These are phyloP conservation scores for Solanum sejunctum DNA, from an alignment of 257 asterid genomes.

Conservation along the genomic window DNA sequence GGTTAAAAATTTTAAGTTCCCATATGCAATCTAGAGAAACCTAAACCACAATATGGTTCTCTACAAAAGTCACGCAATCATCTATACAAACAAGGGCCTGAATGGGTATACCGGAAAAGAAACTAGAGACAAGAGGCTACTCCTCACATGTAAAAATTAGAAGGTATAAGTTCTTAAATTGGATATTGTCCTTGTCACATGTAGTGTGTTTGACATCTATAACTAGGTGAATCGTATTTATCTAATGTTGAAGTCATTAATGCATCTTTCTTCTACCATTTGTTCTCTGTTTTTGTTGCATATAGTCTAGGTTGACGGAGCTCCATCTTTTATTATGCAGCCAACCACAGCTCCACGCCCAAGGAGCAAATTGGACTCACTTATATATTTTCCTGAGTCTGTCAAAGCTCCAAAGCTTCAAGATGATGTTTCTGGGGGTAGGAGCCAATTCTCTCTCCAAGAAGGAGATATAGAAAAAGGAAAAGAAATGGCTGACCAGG, in stretches of 20 bases:
- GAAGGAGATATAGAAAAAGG: constrained; percentile 16
- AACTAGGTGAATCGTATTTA: neutral
- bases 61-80: neutral
- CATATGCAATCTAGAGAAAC: neutral
- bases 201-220: neutral
- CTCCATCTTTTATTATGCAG: constrained; percentile 26
- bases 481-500: constrained; percentile 23
- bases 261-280: neutral
- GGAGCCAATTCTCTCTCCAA: constrained; percentile 14
- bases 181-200: neutral
- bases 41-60: neutral
- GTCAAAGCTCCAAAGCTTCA: constrained; percentile 27
- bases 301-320: neutral
- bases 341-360: constrained; percentile 80
- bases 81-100: neutral
- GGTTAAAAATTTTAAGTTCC: neutral
- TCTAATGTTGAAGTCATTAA: neutral
- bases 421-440: constrained; percentile 11
- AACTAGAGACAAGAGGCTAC: neutral
- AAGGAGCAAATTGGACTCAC: constrained; percentile 88
- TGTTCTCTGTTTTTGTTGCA: neutral
- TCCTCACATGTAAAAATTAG: neutral
- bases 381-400: constrained; percentile 61
- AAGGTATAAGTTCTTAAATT: neutral
- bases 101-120: neutral